phyloP scores from a whole-genome alignment of 441 rosid species.

The Geranium incanum region DNA sequence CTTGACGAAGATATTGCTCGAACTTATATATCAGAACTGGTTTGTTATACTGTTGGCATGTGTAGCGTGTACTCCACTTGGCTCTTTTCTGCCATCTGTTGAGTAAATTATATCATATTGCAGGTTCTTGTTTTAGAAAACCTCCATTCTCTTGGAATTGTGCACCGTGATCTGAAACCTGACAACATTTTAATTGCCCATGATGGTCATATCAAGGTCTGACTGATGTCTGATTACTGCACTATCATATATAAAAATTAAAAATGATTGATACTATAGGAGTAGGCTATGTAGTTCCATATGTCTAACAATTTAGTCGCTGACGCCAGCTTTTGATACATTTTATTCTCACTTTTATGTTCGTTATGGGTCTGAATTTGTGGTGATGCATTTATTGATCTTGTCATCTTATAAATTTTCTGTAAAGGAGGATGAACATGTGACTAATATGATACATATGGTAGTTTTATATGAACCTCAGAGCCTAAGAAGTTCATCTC shows the following conservation, averaged over 20 bases:
- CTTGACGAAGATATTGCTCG: constrained; percentile 79
- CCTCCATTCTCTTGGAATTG: constrained; percentile 69
- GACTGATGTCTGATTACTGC: constrained; percentile 34
- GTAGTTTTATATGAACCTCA: constrained; percentile 2
- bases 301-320: not conserved
- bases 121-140: constrained; percentile 91
- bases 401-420: not conserved
- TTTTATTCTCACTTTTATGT: not conserved
- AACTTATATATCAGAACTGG: constrained; percentile 79
- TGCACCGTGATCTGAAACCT: constrained; percentile 83
- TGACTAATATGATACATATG: not conserved
- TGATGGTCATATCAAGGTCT: constrained; percentile 85
- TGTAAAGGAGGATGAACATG: not conserved
- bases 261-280: not conserved
- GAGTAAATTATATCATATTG: constrained; percentile 21
- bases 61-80: constrained; percentile 9
- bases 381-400: not conserved
- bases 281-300: constrained; percentile 2
- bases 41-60: constrained; percentile 29
- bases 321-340: not conserved
- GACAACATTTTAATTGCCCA: constrained; percentile 78
- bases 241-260: not conserved
- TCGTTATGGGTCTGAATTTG: not conserved
- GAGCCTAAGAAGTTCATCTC: not conserved
- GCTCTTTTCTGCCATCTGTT: constrained; percentile 13